phyloP scores from a whole-genome alignment of 176 grass and related monocot species.

The Themeda triandra region DNA sequence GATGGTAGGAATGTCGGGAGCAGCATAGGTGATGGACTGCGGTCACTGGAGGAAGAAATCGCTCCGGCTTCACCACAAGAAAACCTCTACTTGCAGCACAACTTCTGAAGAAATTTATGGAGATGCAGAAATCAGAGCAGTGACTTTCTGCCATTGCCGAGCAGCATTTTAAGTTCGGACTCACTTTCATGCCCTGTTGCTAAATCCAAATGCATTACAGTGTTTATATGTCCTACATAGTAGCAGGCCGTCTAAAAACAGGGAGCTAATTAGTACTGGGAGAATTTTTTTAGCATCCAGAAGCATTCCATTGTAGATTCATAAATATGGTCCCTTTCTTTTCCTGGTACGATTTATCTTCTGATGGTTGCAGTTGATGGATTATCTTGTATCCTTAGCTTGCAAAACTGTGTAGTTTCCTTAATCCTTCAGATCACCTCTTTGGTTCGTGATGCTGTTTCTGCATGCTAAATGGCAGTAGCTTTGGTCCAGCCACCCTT shows the following conservation, averaged over 20 bases:
- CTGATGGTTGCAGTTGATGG: not conserved
- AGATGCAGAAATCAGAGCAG: slow-evolving; percentile 11
- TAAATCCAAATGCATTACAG: slow-evolving; percentile 12
- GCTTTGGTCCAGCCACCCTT: slow-evolving; percentile 85
- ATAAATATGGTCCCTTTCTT: slow-evolving; percentile 5
- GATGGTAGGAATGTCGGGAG: slow-evolving; percentile 66
- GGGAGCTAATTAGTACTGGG: slow-evolving; percentile 21
- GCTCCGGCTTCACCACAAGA: slow-evolving; percentile 78
- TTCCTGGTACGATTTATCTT: slow-evolving; percentile 10
- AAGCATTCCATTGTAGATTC: slow-evolving; percentile 42
- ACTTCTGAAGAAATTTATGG: slow-evolving; percentile 65
- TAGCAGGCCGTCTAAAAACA: not conserved
- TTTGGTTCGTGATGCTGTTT: not conserved
- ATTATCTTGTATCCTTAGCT: slow-evolving; percentile 18
- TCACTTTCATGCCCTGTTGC: slow-evolving; percentile 22
- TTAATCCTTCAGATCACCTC: not conserved
- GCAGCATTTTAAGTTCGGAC: slow-evolving; percentile 15
- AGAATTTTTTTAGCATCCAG: slow-evolving; percentile 17
- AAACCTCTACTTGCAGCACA: slow-evolving; percentile 95
- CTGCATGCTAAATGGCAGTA: not conserved
- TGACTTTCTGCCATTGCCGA: not conserved
- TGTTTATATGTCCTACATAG: not conserved
- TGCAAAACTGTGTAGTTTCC: slow-evolving; percentile 18
- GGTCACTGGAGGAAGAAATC: slow-evolving; percentile 96
- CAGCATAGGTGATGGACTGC: slow-evolving; percentile 57